Evolutionary conservation across 2,329 filamentous ascomycete species (phyloP).

Genomic region (Tricladium varicosporioides): DNA sequence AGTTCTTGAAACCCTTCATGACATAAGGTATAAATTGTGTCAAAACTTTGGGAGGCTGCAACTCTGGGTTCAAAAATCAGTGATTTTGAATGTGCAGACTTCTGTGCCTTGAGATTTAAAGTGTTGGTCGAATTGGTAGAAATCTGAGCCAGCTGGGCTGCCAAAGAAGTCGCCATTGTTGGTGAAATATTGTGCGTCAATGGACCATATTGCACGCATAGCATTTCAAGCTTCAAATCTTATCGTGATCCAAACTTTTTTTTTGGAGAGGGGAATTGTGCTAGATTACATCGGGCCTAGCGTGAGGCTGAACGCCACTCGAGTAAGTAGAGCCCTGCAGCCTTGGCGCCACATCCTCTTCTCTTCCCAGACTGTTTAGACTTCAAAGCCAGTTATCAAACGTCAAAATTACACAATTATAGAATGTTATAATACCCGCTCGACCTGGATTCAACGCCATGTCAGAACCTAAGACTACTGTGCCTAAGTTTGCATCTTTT

Average conservation of each 20-base stretch:
- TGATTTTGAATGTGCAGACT: constrained; percentile 87
- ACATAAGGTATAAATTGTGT: constrained; percentile 84
- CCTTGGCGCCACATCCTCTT: not conserved
- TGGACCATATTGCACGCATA: constrained; percentile 1
- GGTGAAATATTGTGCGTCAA: constrained; percentile 3
- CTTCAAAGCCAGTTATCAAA: not conserved
- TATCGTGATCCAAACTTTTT: constrained; percentile 13
- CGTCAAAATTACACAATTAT: not conserved
- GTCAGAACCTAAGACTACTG: constrained; percentile 32
- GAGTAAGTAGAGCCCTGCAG: too few species aligned
- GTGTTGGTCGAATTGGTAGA: constrained; percentile 86
- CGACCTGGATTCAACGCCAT: constrained; percentile 15
- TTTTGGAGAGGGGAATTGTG: not conserved
- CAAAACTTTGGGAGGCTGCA: constrained; percentile 85
- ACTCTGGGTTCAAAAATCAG: constrained; percentile 86
- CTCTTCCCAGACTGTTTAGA: too few species aligned
- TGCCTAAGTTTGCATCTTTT: constrained; percentile 77
- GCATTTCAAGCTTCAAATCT: constrained; percentile 2
- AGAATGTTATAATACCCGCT: constrained; percentile 18
- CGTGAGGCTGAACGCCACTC: not conserved
- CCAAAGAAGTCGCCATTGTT: constrained; percentile 78
- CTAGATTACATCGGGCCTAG: not conserved
- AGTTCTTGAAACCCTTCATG: constrained; percentile 88
- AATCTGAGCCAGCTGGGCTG: constrained; percentile 91
- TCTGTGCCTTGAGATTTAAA: constrained; percentile 90